These are phyloP conservation scores for Begonia masoniana DNA, from an alignment of 306 rosid genomes.

Conservation along the genomic window DNA sequence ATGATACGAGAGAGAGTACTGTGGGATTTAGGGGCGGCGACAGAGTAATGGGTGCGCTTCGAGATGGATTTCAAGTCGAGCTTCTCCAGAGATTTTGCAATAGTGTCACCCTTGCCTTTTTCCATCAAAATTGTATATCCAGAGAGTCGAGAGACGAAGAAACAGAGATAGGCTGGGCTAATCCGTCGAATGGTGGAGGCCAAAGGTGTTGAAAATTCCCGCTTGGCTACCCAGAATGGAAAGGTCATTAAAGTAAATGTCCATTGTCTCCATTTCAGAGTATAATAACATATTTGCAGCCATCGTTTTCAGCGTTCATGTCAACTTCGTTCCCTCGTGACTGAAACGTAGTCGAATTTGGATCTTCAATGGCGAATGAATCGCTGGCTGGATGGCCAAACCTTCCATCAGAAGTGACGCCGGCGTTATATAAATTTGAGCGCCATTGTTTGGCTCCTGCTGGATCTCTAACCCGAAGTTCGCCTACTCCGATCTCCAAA, in stretches of 20 bases:
- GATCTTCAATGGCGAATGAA: no score
- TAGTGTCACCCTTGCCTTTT: constrained; percentile 23
- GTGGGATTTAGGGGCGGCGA: constrained; percentile 17
- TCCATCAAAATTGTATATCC: constrained; percentile 32
- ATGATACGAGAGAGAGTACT: constrained; percentile 16
- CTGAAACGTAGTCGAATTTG: no score
- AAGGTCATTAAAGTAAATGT: no score
- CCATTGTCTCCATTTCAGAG: no score
- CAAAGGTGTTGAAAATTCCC: no score
- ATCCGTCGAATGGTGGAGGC: no score
- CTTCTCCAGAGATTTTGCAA: constrained; percentile 28
- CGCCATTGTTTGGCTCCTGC: constrained; percentile 91
- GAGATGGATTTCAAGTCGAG: constrained; percentile 35
- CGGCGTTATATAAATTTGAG: constrained; percentile 65
- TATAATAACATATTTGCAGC: no score
- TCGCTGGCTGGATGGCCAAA: constrained; percentile 42
- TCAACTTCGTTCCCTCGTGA: background rate
- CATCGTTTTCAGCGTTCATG: background rate
- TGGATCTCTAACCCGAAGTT: constrained; percentile 81
- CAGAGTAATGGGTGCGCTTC: constrained; percentile 12
- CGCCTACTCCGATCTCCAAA: constrained; percentile 58
- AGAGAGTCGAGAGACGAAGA: background rate
- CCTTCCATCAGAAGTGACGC: constrained; percentile 59
- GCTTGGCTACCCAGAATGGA: no score
- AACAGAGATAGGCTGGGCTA: background rate